Evolutionary conservation across 345 rosid species (phyloP).

Genomic region (Boechera retrofracta): DNA sequence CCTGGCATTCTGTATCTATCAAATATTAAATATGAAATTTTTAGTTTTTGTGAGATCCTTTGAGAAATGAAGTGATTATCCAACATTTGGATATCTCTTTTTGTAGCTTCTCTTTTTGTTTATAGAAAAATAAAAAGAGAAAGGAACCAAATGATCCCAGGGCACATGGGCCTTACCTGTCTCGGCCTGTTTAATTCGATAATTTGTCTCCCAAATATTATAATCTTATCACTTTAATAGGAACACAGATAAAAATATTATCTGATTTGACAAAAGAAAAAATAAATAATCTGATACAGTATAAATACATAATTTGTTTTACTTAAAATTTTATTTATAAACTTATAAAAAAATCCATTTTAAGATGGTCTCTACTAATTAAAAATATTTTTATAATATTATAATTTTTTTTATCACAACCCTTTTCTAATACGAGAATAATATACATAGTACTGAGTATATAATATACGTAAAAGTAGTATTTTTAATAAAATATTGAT

Average conservation of each 20-base stretch:
- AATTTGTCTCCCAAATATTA: slow-evolving; percentile 18
- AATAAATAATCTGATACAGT: neutral
- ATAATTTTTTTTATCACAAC: too few species aligned
- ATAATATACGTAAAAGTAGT: too few species aligned
- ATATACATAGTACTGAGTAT: too few species aligned
- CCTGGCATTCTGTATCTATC: neutral
- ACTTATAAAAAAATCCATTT: too few species aligned
- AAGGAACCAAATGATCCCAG: slow-evolving; percentile 13
- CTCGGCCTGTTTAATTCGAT: slow-evolving; percentile 22
- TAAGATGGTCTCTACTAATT: too few species aligned
- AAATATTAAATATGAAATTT: neutral
- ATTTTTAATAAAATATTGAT: too few species aligned
- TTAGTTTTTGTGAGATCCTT: too few species aligned
- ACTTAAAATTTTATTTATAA: neutral
- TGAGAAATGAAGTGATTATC: too few species aligned
- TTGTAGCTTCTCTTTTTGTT: neutral
- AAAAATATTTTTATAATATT: too few species aligned
- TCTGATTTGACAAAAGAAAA: neutral
- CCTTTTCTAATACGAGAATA: too few species aligned
- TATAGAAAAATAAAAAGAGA: neutral
- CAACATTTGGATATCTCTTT: too few species aligned
- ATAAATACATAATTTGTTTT: neutral
- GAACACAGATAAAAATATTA: neutral
- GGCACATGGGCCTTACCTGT: slow-evolving; percentile 44
- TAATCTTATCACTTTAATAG: slow-evolving; percentile 18